Base-by-base conservation (phyloP, 176 grass and related monocot species). In the Stipa capillata region DNA sequence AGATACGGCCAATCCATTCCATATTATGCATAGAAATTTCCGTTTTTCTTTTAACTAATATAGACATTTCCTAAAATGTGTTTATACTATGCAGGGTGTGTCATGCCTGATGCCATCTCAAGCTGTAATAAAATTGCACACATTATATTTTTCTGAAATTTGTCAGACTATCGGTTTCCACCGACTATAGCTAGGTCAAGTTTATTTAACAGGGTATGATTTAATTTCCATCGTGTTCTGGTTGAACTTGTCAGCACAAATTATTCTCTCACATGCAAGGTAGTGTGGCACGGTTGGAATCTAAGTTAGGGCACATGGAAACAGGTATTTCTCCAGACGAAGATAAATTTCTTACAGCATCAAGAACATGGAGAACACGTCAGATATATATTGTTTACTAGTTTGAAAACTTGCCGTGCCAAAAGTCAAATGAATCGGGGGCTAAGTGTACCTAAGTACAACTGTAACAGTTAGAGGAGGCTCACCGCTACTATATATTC, bases 361-460 rank as follows among this genome's bases (percentile, higher is more conserved):
- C 75, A 52, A 40, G 75, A 85, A 79, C 83, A 85, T 72, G 83
- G 75, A 64, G 3, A 64, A 53, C 73, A 54, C 68, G 57, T 65
- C 76, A 65, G 76, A 29, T 10, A 0, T 10, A 65, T 85, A 80
- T 84, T 69, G 44, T 51, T 21, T 79, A 80, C 60, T 34, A 15
- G 45, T 55, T 79, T 79, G 83, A 85, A 79, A 65, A 65, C 57
- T 73, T 25, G 76, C 15, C 11, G 27, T 36, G 39, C 50, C 66
- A 65, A 85, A 85, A 85, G 84, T 85, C 84, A 85, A 79, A 85
- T 25, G 27, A 9, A 20, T 40, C 8, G 28, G 8, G 64, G n/a
- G 66, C 18, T 44, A 25, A 43, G 62, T 36, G 44, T 29, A 69
- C 33, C 59, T 66, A 35, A n/a, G n/a, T n/a, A 65, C 35, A 25